Base-by-base conservation (phyloP, 192 early-diverging fungal species). In the Globomyces pollinis-pini region DNA sequence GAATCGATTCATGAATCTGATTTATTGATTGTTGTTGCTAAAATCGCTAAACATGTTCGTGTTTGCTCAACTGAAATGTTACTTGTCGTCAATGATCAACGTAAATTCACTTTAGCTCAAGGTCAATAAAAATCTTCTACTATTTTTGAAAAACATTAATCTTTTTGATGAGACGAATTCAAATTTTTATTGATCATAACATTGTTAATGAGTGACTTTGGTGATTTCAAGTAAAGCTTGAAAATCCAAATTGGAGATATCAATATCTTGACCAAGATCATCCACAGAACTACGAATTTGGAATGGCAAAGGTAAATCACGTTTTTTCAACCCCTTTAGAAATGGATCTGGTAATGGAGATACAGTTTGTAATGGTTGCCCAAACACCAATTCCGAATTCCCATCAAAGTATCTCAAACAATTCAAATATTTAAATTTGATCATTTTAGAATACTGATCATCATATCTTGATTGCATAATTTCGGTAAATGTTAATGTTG, bases 101-200 rank as follows among this genome's bases (percentile, higher is more conserved):
- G 38, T 12, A 38, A 23, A 26, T 63, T 63, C 41, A 57, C 35
- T 31, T 23, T 42, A 6, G 61, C 61, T 16, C 61, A 63, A 39
- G 61, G 61, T 1, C 61, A 63, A 56, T 61, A 61, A 53, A 61
- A 16, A 29, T n/a, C n/a, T n/a, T n/a, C n/a, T n/a, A n/a, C n/a
- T n/a, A n/a, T n/a, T n/a, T n/a, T n/a, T n/a, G n/a, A n/a, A n/a
- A n/a, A n/a, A n/a, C n/a, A n/a, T n/a, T n/a, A n/a, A n/a, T n/a
- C n/a, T n/a, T n/a, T n/a, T n/a, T n/a, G n/a, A n/a, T n/a, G n/a
- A n/a, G n/a, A n/a, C n/a, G n/a, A n/a, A n/a, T n/a, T n/a, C n/a
- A n/a, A n/a, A n/a, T n/a, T n/a, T n/a, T n/a, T n/a, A n/a, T n/a
- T n/a, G n/a, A n/a, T n/a, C n/a, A n/a, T n/a, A n/a, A n/a, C n/a